Evolutionary conservation across 2,329 filamentous ascomycete species (phyloP).

Genomic region (Myriosclerotinia duriaeana): DNA sequence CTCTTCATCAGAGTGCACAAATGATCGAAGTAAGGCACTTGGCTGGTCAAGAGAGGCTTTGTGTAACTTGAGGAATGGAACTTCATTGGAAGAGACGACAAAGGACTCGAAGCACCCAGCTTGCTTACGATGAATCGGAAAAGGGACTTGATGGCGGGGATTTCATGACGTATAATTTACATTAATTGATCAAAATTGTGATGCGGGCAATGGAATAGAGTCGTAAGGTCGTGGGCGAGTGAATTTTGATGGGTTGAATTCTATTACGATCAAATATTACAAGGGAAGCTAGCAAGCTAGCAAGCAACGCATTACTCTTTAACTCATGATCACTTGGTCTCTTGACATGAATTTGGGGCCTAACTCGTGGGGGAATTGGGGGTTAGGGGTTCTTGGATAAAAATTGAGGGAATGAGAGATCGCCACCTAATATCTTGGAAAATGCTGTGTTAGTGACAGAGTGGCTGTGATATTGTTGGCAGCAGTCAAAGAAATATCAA

Average conservation of each 20-base stretch:
- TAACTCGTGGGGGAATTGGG: constrained; percentile 2
- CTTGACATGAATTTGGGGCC: not conserved
- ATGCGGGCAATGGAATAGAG: not conserved
- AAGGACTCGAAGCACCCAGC: not conserved
- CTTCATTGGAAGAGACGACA: constrained; percentile 2
- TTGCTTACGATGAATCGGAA: constrained; percentile 11
- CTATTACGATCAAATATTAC: not conserved
- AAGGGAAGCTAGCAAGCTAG: not conserved
- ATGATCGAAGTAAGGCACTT: constrained; percentile 10
- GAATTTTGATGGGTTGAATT: not conserved
- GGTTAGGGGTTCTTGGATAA: not conserved
- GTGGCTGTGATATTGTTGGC: constrained; percentile 8
- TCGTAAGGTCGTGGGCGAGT: not conserved
- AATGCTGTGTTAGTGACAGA: constrained; percentile 12
- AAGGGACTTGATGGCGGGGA: not conserved
- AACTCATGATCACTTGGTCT: constrained; percentile 18
- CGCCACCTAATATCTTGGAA: constrained; percentile 9
- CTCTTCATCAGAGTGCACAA: not conserved
- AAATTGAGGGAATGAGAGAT: constrained; percentile 1
- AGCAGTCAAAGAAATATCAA: not conserved
- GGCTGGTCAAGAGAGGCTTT: constrained; percentile 1
- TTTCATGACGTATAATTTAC: constrained; percentile 12
- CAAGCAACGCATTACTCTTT: not conserved
- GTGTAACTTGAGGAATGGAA: not conserved
- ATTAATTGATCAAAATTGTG: not conserved